Base-by-base conservation (phyloP, 2,329 filamentous ascomycete species). In the Verticillium klebahnii region DNA sequence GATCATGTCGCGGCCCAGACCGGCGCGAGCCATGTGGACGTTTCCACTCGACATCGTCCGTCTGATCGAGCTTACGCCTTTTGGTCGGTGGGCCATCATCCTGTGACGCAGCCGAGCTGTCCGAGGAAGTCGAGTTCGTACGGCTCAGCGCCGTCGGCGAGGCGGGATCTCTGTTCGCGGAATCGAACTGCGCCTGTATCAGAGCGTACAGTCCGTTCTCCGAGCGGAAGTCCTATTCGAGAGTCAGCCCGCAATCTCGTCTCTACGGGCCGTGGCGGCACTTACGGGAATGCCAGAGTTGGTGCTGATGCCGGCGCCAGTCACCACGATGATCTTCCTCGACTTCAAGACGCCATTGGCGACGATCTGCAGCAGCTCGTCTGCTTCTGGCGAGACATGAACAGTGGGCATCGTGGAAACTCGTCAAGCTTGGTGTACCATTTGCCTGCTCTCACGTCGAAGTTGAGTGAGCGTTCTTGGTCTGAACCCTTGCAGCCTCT, bases 231-330 rank as follows among this genome's bases (percentile, higher is more conserved):
- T 91, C 88, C 87, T 89, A 65, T 3, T 25, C 2, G 40, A 52
- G n/a, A 8, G 19, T 52, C 19, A 52, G 45, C n/a, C 17, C 37
- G 15, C 17, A 17, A 12, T n/a, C 37, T 40, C 17, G 15, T 40
- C 7, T 45, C 32, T 32, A 9, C 37, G 19, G 29, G 19, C n/a
- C 5, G 29, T 2, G 19, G n/a, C 11, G 52, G 14, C 9, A 72
- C 82, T 69, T 78, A 91, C 89, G 58, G 89, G 89, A 70, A 91
- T 91, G 61, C 89, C 89, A 65, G 87, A 90, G 71, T 90, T 91
- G 58, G 89, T 91, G 70, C 87, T 90, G 70, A 91, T 91, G 59
- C 89, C 89, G 57, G 89, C 89, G 58, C 89, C 89, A 0, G 89
- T 91, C 36, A 91, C 80, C 23, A 91, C 85, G 9, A 91, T 81